These are phyloP conservation scores for Rhynchosporium secalis DNA, from an alignment of 2,329 filamentous ascomycete genomes.

Conservation along the genomic window DNA sequence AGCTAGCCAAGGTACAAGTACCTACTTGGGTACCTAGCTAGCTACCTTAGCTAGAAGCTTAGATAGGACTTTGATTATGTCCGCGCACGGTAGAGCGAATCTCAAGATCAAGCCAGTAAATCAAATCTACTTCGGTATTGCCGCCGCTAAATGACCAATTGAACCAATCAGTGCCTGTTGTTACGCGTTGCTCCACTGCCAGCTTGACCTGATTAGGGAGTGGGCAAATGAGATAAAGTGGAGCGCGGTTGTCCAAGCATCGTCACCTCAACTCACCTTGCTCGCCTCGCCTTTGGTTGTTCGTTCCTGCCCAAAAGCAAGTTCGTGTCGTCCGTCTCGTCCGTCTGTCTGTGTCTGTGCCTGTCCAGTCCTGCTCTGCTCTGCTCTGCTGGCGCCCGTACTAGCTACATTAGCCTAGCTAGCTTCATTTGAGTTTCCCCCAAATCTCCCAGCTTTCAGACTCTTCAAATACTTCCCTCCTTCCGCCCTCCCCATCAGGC, in stretches of 20 bases:
- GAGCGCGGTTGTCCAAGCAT: neutral
- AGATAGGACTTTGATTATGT: neutral
- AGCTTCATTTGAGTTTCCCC: neutral
- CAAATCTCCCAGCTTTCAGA: neutral
- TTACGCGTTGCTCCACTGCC: neutral
- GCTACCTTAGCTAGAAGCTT: neutral
- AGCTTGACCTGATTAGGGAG: neutral
- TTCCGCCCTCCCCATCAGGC: neutral
- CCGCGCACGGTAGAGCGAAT: too few relatives aligned
- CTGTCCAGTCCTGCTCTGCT: too few relatives aligned
- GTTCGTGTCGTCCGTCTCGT: too few relatives aligned
- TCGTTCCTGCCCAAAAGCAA: neutral
- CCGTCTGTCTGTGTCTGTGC: too few relatives aligned
- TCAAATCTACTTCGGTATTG: neutral
- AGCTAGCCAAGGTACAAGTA: too few relatives aligned
- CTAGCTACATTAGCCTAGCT: constrained; percentile 15
- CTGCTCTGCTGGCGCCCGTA: neutral
- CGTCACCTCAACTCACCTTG: neutral
- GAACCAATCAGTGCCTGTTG: neutral
- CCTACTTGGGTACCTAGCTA: too few relatives aligned
- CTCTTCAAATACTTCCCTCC: neutral
- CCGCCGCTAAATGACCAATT: neutral
- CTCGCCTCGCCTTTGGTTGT: neutral
- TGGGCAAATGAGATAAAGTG: neutral
- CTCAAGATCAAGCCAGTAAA: neutral